Conservation (phyloP, 371 early-diverging fungal species). For the Syncephalastrum sp. region DNA sequence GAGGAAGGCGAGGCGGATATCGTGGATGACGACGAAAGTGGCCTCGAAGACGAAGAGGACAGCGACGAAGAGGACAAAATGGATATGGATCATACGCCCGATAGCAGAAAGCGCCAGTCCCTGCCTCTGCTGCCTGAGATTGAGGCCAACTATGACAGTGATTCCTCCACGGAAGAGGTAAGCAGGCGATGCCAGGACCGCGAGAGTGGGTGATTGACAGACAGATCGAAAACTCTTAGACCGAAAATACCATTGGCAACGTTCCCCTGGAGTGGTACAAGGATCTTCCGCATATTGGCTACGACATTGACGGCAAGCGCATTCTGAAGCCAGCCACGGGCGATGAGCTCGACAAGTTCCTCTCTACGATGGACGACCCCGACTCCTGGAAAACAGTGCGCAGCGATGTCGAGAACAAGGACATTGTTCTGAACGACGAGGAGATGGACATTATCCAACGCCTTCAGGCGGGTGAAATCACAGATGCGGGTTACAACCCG, state of each 20-base stretch:
- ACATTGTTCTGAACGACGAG: slow-evolving; percentile 79
- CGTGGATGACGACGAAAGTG: too few species aligned
- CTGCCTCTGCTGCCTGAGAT: slow-evolving; percentile 70
- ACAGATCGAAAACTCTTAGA: slow-evolving; percentile 23
- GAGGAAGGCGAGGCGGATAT: slow-evolving; percentile 28
- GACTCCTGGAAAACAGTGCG: slow-evolving; percentile 86
- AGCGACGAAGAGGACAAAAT: too few species aligned
- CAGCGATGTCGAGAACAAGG: slow-evolving; percentile 78
- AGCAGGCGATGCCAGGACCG: neutral
- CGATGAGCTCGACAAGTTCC: slow-evolving; percentile 92
- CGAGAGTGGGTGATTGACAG: neutral
- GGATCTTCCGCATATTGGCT: slow-evolving; percentile 95
- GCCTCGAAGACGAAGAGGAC: too few species aligned
- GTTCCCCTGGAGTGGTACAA: slow-evolving; percentile 96
- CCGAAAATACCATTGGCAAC: slow-evolving; percentile 85
- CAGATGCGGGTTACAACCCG: slow-evolving; percentile 84
- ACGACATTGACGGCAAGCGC: slow-evolving; percentile 90
- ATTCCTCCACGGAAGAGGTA: slow-evolving; percentile 89
- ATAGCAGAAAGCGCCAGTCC: neutral
- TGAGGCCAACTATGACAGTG: slow-evolving; percentile 88
- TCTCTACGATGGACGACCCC: slow-evolving; percentile 91
- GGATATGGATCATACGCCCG: too few species aligned
- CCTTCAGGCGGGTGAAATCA: slow-evolving; percentile 77
- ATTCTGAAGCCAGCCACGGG: slow-evolving; percentile 83
- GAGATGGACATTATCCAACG: slow-evolving; percentile 92